Evolutionary conservation across 495 filamentous ascomycete species (phyloP).

Genomic region (Aspergillus sparsus): DNA sequence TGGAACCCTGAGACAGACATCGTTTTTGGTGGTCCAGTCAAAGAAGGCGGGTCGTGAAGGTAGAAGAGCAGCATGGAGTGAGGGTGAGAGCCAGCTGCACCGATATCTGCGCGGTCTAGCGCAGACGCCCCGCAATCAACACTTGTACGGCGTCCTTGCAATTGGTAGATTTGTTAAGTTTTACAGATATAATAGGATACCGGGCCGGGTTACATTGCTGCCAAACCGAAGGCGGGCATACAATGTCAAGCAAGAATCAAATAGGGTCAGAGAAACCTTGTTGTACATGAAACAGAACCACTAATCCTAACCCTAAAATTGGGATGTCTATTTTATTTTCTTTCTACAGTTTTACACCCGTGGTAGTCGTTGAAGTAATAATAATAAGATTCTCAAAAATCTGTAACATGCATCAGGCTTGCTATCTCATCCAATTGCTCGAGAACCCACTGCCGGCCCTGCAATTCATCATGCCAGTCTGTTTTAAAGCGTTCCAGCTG

Average conservation of each 20-base stretch:
- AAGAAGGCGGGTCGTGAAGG: too few relatives aligned
- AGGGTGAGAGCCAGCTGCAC: too few relatives aligned
- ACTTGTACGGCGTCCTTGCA: too few relatives aligned
- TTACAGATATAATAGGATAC: neutral
- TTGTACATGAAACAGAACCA: neutral
- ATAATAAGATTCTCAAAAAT: constrained; percentile 5
- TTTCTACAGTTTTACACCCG: too few relatives aligned
- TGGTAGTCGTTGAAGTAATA: neutral
- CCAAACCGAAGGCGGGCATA: neutral
- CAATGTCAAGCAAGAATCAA: neutral
- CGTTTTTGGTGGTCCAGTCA: too few relatives aligned
- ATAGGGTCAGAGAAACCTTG: neutral
- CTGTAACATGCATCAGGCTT: neutral
- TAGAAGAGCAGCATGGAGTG: too few relatives aligned
- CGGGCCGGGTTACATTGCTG: neutral
- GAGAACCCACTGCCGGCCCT: neutral
- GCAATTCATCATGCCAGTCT: neutral
- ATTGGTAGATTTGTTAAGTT: neutral
- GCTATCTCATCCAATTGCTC: constrained; percentile 7
- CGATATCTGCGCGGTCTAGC: too few relatives aligned
- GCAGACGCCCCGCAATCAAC: too few relatives aligned
- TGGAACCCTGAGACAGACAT: too few relatives aligned
- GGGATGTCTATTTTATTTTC: too few relatives aligned
- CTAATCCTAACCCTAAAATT: neutral
- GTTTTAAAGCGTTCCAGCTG: neutral